Conservation (phyloP, 345 rosid species). For the Boechera divaricarpa region DNA sequence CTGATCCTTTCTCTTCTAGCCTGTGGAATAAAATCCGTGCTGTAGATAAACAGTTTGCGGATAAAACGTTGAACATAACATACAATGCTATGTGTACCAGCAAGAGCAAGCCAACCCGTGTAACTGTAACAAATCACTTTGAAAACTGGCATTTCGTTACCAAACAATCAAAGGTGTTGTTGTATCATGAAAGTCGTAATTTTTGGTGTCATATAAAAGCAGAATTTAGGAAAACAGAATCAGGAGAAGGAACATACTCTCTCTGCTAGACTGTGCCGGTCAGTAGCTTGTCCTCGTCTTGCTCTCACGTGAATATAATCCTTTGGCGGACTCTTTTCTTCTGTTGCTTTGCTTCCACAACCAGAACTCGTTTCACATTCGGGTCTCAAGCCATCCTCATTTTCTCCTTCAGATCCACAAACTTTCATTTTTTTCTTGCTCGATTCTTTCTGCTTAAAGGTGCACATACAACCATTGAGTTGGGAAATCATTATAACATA, state of each 20-base stretch:
- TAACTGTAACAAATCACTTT: not conserved
- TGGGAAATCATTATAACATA: not conserved
- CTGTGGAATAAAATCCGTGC: conserved; percentile 48
- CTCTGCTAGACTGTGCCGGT: conserved; percentile 97
- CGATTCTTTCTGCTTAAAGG: not conserved
- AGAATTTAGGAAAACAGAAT: not conserved
- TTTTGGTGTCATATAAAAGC: not conserved
- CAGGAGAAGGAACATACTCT: conserved; percentile 54
- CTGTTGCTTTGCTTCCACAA: conserved; percentile 50
- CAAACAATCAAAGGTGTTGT: not conserved
- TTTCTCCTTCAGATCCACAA: conserved; percentile 52
- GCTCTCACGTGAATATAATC: conserved; percentile 97
- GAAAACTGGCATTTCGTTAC: not conserved
- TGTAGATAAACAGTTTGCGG: not conserved
- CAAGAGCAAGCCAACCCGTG: not conserved
- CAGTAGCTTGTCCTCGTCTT: conserved; percentile 96
- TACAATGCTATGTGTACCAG: not conserved
- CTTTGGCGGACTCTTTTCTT: conserved; percentile 64
- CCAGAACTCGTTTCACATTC: conserved; percentile 73
- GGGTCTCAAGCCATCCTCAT: conserved; percentile 52
- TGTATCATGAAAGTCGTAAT: not conserved
- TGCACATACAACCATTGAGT: not conserved
- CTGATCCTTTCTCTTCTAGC: conserved; percentile 98
- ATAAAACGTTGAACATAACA: not conserved
- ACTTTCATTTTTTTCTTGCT: conserved; percentile 51